phyloP scores from a whole-genome alignment of 257 asterid genomes.

The Solanum phureja region DNA sequence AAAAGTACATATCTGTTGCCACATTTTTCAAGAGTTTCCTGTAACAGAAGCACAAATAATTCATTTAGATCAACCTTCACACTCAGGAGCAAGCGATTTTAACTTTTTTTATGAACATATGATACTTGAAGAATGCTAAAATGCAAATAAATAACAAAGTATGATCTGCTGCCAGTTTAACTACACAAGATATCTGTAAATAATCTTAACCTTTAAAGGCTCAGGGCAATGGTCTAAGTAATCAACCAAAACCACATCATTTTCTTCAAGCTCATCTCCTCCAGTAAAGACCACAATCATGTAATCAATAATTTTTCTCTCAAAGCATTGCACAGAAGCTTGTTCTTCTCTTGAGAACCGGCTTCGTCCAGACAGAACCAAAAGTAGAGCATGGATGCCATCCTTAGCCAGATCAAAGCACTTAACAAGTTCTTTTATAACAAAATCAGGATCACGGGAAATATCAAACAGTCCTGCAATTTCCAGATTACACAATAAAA shows the following conservation, averaged over 20 bases:
- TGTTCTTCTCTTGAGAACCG: neutral
- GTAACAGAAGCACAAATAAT: neutral
- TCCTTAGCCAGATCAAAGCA: slow-evolving; percentile 73
- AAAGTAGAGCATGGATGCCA: slow-evolving; percentile 72
- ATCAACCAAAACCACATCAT: neutral
- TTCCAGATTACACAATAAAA: neutral
- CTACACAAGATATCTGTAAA: neutral
- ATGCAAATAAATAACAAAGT: no score
- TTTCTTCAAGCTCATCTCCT: neutral
- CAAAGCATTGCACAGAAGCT: no score
- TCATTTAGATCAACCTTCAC: neutral
- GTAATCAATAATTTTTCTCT: neutral
- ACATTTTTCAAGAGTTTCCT: neutral
- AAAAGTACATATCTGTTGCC: neutral
- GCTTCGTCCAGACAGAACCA: neutral
- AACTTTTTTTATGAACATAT: no score
- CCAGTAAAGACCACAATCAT: neutral
- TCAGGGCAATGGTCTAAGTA: neutral
- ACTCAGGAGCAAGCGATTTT: neutral
- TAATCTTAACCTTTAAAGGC: neutral
- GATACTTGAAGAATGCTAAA: no score
- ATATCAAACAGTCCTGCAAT: slow-evolving; percentile 50
- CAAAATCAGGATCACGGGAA: slow-evolving; percentile 19
- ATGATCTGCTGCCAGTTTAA: neutral
- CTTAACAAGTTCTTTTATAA: slow-evolving; percentile 51